Evolutionary conservation across 116 monocot species (phyloP), one percentile per base, ranked within the genome.

Genomic region (Posidonia oceanica): DNA sequence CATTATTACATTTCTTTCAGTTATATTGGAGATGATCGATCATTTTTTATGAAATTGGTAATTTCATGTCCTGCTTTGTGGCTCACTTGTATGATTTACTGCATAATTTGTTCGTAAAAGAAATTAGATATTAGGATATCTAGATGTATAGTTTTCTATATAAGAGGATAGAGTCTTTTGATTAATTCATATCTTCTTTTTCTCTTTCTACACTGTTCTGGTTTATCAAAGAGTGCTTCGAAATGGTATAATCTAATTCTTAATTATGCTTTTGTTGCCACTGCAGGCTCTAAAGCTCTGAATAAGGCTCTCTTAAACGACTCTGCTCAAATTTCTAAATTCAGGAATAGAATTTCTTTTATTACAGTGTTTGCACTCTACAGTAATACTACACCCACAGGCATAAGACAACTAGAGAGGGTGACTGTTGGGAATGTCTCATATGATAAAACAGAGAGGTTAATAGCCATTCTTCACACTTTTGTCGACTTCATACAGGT

Each of bases 401-500:
- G 69, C 23, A 36, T 66, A 40, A 20, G 13, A 2, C 64, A 57
- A 16, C 38, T 53, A 40, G 59, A 15, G 29, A 71, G 14, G 20
- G 78, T 82, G 62, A 87, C 55, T 21, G 79, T 94, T 75, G 94
- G 87, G 53, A 79, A 78, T 36, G 72, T 61, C 54, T 76, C 72
- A 4, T 87, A 85, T 71, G 76, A 65, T 52, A 94, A 87, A 66
- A 38, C 41, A 23, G 90, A 80, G 71, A 75, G 75, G 67, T 83
- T 85, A 20, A 76, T 94, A 72, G 87, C 90, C 4, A 80, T 94
- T 68, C 83, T 94, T 36, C 68, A 80, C 48, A 75, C 87, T 53
- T 94, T 80, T 39, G 59, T 94, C 61, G 71, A 85, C 70, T 90
- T 94, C 74, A 87, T 90, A 74, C 79, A 90, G 94, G 94, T 89